Conservation (phyloP, 1,284 basidiomycete genomes). For the Naganishia sp. region DNA sequence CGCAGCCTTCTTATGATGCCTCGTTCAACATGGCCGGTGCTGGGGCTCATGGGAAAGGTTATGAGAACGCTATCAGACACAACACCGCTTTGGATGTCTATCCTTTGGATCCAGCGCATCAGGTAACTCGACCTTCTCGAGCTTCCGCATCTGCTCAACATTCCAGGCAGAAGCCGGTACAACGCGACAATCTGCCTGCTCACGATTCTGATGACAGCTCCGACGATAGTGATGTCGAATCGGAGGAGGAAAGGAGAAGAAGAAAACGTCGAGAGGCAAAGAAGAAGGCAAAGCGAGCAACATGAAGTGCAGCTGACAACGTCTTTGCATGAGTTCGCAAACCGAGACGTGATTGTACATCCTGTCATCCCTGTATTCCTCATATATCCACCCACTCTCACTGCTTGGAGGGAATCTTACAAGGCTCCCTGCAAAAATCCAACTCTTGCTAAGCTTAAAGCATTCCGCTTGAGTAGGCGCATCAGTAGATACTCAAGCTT, state of each 20-base stretch:
- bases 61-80: constrained; percentile 1
- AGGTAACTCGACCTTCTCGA: background rate
- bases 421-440: no score
- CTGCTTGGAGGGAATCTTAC: no score
- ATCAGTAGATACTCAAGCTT: no score
- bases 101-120: background rate
- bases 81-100: constrained; percentile 3
- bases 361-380: no score
- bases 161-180: background rate
- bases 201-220: constrained; percentile 4
- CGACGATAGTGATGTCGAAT: constrained; percentile 13
- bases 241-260: constrained; percentile 6
- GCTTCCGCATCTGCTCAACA: background rate
- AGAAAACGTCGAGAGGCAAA: constrained; percentile 5
- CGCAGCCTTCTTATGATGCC: background rate
- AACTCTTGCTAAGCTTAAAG: no score
- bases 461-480: no score
- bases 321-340: no score
- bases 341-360: no score
- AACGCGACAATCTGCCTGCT: background rate
- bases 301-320: no score
- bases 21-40: background rate
- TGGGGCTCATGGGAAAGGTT: background rate
- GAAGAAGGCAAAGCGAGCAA: constrained; percentile 1
- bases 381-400: no score